Conservation (phyloP, 768 basidiomycete species). For the Tephrocybe sp. region DNA sequence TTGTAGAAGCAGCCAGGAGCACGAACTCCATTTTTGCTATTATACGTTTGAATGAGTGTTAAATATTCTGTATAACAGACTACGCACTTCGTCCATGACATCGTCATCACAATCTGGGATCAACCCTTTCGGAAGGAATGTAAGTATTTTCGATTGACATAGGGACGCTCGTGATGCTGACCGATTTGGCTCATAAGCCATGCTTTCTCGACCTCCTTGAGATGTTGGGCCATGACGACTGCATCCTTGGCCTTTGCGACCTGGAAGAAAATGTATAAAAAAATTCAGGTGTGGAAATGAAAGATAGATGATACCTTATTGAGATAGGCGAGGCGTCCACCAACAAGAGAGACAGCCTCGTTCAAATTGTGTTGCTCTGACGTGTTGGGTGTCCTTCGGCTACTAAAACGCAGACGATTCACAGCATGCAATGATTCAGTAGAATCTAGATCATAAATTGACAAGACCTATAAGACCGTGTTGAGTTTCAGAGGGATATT, state of each 20-base stretch:
- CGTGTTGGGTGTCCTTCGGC: constrained; percentile 27
- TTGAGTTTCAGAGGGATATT: neutral
- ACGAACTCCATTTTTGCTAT: constrained; percentile 79
- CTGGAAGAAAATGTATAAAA: constrained; percentile 19
- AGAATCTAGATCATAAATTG: constrained; percentile 65
- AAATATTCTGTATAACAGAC: neutral
- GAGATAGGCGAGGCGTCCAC: constrained; percentile 79
- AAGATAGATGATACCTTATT: constrained; percentile 43
- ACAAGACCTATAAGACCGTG: constrained; percentile 47
- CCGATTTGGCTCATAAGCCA: constrained; percentile 82
- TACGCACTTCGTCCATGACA: constrained; percentile 82
- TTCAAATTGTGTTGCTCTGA: constrained; percentile 35
- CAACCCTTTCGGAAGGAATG: constrained; percentile 35
- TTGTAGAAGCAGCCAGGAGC: constrained; percentile 74
- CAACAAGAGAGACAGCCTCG: constrained; percentile 59
- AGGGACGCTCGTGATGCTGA: constrained; percentile 15
- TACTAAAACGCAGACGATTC: constrained; percentile 44
- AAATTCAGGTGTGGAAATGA: neutral
- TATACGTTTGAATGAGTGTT: neutral
- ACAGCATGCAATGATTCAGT: constrained; percentile 60
- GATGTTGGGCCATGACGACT: constrained; percentile 55
- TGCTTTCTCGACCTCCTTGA: constrained; percentile 70
- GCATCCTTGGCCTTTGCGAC: constrained; percentile 62
- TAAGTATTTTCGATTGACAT: neutral
- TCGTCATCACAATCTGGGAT: constrained; percentile 84